A percentile compares a stretch with the other conserved stretches of the same genome.
Evolutionary conservation across 495 filamentous ascomycete genomes (phyloP).

Genomic region (Penicillium daleae): DNA sequence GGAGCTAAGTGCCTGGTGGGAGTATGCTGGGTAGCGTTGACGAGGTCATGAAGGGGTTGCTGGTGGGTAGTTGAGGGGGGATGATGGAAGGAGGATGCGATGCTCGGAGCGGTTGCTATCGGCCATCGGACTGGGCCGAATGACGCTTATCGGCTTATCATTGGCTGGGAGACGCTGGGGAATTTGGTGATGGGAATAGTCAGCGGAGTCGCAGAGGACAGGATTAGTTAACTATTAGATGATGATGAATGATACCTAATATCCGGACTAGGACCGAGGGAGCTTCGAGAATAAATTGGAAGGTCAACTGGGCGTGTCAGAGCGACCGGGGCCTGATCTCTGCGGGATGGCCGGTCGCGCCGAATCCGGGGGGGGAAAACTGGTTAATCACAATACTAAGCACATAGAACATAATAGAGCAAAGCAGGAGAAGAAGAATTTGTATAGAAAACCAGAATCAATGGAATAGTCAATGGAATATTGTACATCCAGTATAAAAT

Average conservation of each 20-base stretch:
- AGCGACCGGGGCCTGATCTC: background rate
- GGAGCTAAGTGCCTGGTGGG: background rate
- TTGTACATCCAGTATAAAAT: too few species aligned
- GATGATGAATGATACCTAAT: too few species aligned
- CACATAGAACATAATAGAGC: background rate
- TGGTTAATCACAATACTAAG: background rate
- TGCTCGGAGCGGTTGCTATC: slow-evolving; percentile 31
- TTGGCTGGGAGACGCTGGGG: slow-evolving; percentile 13
- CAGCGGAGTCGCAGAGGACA: background rate
- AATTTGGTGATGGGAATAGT: slow-evolving; percentile 1
- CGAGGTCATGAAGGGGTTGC: slow-evolving; percentile 15
- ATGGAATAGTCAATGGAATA: too few species aligned
- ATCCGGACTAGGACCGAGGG: background rate
- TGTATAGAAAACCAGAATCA: background rate
- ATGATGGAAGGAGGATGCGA: slow-evolving; percentile 23
- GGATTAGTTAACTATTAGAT: background rate
- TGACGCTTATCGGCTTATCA: slow-evolving; percentile 33
- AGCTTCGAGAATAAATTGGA: slow-evolving; percentile 5
- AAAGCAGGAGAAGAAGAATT: background rate
- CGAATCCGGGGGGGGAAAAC: slow-evolving; percentile 14
- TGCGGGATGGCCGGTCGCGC: slow-evolving; percentile 5
- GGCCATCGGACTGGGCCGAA: slow-evolving; percentile 33
- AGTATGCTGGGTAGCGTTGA: background rate
- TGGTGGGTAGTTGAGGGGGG: background rate
- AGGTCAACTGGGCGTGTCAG: background rate